phyloP scores from a whole-genome alignment of 345 rosid genomes.

The Boechera divaricarpa region DNA sequence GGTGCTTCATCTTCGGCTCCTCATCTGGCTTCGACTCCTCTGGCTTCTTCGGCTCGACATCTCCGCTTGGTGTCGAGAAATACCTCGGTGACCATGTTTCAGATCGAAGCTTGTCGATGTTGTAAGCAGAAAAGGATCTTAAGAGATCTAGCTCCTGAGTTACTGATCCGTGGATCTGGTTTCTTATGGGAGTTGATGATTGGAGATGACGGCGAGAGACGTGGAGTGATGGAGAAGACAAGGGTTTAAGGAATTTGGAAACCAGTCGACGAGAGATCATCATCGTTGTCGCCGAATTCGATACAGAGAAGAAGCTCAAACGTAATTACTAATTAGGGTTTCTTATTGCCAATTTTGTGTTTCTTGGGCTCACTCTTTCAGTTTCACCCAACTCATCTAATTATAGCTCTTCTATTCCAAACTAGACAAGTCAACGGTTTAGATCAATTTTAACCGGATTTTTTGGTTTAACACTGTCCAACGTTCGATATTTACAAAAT shows the following conservation, averaged over 20 bases:
- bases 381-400: not conserved
- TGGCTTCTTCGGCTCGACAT: constrained; percentile 22
- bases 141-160: constrained; percentile 21
- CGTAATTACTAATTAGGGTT: constrained; percentile 12
- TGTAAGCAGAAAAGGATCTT: constrained; percentile 41
- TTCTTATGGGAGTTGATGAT: constrained; percentile 54
- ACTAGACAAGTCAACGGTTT: constrained; percentile 11
- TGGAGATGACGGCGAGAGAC: constrained; percentile 67
- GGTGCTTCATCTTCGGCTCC: constrained; percentile 77
- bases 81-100: constrained; percentile 47
- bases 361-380: not conserved
- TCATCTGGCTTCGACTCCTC: constrained; percentile 49
- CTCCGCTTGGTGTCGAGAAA: constrained; percentile 49
- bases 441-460: not conserved
- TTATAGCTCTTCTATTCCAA: not conserved
- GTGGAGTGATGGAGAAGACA: constrained; percentile 50
- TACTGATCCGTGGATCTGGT: constrained; percentile 34
- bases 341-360: not conserved
- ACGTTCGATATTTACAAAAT: not conserved
- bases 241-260: constrained; percentile 39
- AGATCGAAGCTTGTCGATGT: constrained; percentile 26
- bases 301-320: constrained; percentile 8
- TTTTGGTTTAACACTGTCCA: not conserved
- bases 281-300: constrained; percentile 28
- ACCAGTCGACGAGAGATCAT: constrained; percentile 45